Percentiles rank a stretch among this genome's conserved stretches.
Conservation (phyloP, 2,329 filamentous ascomycete genomes). For the Pestalotiopsis sp. region DNA sequence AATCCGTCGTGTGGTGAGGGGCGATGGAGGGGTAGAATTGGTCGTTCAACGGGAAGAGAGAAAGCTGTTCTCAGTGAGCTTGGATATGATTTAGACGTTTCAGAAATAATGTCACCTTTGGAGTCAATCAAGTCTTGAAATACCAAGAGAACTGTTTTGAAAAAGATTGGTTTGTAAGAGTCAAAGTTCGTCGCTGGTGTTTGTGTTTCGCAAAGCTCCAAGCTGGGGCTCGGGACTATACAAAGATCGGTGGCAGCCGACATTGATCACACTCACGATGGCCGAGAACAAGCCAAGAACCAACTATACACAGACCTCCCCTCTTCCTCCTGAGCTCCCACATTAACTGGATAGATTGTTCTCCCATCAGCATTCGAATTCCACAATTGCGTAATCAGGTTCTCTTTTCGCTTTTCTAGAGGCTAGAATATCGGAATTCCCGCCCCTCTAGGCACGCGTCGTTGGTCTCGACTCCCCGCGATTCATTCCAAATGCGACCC, state of each 20-base stretch:
- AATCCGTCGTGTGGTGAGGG: constrained; percentile 1
- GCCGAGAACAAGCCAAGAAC: not conserved
- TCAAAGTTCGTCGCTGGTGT: not conserved
- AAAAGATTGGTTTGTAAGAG: not conserved
- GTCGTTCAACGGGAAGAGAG: not conserved
- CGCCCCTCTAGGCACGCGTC: not conserved
- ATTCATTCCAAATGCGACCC: not conserved
- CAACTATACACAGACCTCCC: not conserved
- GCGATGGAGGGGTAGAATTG: constrained; percentile 9
- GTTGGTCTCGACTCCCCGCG: not conserved
- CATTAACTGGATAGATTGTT: not conserved
- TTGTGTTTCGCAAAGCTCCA: not conserved
- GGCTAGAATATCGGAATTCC: not conserved
- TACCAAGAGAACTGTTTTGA: not conserved
- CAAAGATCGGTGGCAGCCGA: not conserved
- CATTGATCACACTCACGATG: not conserved
- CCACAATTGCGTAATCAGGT: not conserved
- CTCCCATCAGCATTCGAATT: not conserved
- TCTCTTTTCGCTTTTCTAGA: not conserved
- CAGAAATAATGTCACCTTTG: not conserved
- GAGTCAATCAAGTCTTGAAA: not conserved
- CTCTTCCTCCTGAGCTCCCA: not conserved
- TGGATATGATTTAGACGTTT: not conserved
- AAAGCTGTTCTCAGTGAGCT: not conserved
- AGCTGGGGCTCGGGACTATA: not conserved